Base-by-base conservation (phyloP, 257 asterid genomes). In the Leptodermis oblonga region DNA sequence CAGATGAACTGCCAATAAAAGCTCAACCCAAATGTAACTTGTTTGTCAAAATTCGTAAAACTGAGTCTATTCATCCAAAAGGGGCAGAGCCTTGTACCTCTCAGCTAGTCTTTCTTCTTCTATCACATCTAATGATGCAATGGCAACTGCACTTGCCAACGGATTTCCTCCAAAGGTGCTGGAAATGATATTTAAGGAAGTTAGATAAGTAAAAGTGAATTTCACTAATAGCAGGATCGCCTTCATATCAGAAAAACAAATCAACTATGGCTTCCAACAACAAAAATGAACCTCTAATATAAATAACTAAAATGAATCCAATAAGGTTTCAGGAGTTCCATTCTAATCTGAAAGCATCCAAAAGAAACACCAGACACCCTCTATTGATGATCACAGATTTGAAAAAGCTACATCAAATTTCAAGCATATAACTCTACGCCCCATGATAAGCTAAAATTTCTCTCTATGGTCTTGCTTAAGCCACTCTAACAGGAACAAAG, bases 111-210 rank as follows among this genome's bases (percentile, higher is more conserved):
- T 80, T 79, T 93, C 97, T 17, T 93, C 93, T 70, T 74, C 78
- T 73, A 93, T 81, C 79, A 90, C 95, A 43, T 90, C 90, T 17
- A 92, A 73, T 7, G 99, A 90, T 55, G 97, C 95, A 82, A 90
- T 79, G 73, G 95, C 96, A 76, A 93, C 96, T 73, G 99, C 97
- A 76, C 96, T 88, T 53, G 96, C 95, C 90, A 90, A 84, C 39
- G 99, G 97, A 69, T 90, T 93, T 41, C 97, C 99, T 36, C 96
- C 99, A 54, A 93, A 93, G 48, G 97, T 93, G 89, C 99, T 93
- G 86, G 65, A 66, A 15, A 71, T 28, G 65, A 30, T 42, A 62
- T 31, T 53, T 25, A 75, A 54, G 56, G 30, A 46, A 12, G 61
- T 65, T 49, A 48, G 58, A 31, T 7, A 23, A 30, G 41, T 17